Percentiles rank a stretch among this genome's conserved stretches.
These are phyloP conservation scores for Nothopassalora personata DNA, from an alignment of 2,329 filamentous ascomycete genomes.

Conservation along the genomic window DNA sequence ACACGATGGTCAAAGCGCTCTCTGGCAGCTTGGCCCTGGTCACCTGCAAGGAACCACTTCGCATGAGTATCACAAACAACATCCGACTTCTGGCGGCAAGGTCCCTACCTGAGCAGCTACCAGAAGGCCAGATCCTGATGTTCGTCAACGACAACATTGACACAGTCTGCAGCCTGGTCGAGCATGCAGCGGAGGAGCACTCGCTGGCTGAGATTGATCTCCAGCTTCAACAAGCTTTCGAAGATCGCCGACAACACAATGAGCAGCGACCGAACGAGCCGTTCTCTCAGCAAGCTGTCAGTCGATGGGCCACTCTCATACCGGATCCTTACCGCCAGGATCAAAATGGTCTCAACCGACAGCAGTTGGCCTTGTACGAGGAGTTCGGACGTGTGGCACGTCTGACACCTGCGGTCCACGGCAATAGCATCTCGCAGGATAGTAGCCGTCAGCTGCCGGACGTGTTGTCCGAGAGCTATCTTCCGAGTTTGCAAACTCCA, in stretches of 20 bases:
- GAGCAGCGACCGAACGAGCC: constrained; percentile 72
- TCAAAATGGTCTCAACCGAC: constrained; percentile 67
- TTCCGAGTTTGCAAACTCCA: constrained; percentile 58
- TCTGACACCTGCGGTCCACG: constrained; percentile 44
- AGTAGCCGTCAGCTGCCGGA: constrained; percentile 57
- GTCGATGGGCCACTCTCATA: constrained; percentile 88
- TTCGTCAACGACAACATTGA: constrained; percentile 98
- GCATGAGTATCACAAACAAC: constrained; percentile 96
- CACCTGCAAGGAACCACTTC: constrained; percentile 94
- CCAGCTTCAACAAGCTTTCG: constrained; percentile 76
- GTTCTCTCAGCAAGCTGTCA: constrained; percentile 72
- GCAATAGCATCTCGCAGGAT: constrained; percentile 53
- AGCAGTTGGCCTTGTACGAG: constrained; percentile 94
- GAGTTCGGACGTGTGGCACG: constrained; percentile 87
- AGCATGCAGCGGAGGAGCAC: constrained; percentile 90
- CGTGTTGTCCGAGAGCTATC: constrained; percentile 58
- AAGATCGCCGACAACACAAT: constrained; percentile 70
- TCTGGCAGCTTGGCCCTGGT: constrained; percentile 91
- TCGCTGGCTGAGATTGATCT: constrained; percentile 93
- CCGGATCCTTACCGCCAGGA: constrained; percentile 88
- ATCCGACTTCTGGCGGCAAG: constrained; percentile 72
- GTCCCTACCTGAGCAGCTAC: constrained; percentile 64
- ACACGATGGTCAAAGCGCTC: constrained; percentile 91
- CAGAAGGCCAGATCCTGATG: constrained; percentile 94
- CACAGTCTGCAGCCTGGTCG: constrained; percentile 85